A percentile compares a stretch with the other conserved stretches of the same genome.
Conservation (phyloP, 2,329 filamentous ascomycete genomes). For the Scedosporium apiospermum region DNA sequence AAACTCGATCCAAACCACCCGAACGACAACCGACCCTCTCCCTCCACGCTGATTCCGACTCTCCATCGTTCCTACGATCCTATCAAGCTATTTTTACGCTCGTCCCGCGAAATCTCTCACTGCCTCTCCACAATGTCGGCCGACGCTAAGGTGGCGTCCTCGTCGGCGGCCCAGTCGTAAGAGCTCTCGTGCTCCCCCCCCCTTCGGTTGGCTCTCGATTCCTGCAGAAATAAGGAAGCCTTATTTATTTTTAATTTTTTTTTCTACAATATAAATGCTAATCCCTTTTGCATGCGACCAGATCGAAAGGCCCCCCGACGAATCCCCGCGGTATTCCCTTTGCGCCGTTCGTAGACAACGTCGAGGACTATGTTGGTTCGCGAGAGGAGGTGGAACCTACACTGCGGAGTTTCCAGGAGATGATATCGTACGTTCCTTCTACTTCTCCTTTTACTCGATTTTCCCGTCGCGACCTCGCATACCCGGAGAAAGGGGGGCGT, state of each 20-base stretch:
- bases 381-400: constrained; percentile 72
- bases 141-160: no score
- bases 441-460: background rate
- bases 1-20: background rate
- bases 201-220: no score
- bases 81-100: no score
- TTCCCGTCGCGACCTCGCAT: background rate
- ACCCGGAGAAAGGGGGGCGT: background rate
- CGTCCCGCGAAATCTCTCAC: no score
- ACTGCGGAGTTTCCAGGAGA: constrained; percentile 78
- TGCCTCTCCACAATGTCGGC: no score
- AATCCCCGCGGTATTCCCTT: constrained; percentile 78
- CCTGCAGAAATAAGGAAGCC: no score
- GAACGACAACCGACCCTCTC: background rate
- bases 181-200: no score
- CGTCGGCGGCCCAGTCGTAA: no score
- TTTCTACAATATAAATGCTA: no score
- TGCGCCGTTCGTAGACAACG: constrained; percentile 78
- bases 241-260: no score
- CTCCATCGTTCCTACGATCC: no score
- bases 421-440: constrained; percentile 64
- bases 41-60: no score
- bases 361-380: constrained; percentile 77
- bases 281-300: constrained; percentile 17
- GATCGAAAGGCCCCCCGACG: constrained; percentile 41